Evolutionary conservation across 441 rosid species (phyloP), one percentile per base, ranked within the genome.

Genomic region (Populus hybrid): DNA sequence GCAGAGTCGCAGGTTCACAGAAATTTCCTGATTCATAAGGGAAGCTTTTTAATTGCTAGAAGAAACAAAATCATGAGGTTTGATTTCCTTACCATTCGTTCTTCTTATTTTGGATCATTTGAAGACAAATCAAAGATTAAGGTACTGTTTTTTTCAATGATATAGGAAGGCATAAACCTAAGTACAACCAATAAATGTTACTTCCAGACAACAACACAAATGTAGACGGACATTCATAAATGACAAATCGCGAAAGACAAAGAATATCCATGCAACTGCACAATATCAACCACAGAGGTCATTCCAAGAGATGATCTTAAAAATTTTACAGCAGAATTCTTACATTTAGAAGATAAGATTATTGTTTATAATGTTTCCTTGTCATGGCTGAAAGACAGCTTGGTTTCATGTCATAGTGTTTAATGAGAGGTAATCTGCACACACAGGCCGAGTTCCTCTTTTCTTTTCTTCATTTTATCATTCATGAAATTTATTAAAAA

Each of bases 321-420:
- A 11, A n/a, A 1, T 11, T 50, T 64, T 8, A 40, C 30, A 42
- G n/a, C 11, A 40, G 11, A 68, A 67, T 50, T 21, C 46, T 34
- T 14, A 26, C 77, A 74, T 24, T 42, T 75, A 42, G 53, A 68
- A 21, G 30, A 24, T 38, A 36, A 1, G 38, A 57, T 24, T 1
- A 35, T 21, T 1, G n/a, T 32, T 38, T 12, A 70, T 14, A 9
- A 34, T 64, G 30, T 42, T 72, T 78, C 76, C 80, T 65, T 78
- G 42, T 78, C 80, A 71, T 72, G 76, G 67, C 67, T 40, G 75
- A 24, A 66, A 26, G 75, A 78, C 80, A 78, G 80, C 80, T 72
- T 72, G 75, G 67, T 71, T 64, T 64, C 34, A 28, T 50, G 67
- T 21, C 66, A 20, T 38, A 3, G 42, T 20, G 10, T 70, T 36